Percentiles rank a stretch among this genome's conserved stretches.
phyloP scores from a whole-genome alignment of 345 rosid genomes.

The Dipteronia dyeriana region DNA sequence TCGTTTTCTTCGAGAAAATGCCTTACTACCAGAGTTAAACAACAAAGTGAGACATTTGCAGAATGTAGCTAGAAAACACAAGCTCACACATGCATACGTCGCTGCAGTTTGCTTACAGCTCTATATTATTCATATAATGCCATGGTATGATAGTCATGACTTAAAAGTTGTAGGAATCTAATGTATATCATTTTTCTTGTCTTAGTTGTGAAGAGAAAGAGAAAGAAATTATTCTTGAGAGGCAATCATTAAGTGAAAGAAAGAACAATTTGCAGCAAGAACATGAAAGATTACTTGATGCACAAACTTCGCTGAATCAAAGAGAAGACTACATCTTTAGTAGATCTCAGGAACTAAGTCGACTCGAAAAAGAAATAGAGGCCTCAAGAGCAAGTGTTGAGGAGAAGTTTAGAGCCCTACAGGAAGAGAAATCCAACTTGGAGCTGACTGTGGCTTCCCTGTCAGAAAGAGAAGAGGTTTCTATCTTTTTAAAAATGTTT shows the following conservation, averaged over 20 bases:
- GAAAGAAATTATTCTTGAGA: conserved; percentile 60
- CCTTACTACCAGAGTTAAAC: not conserved
- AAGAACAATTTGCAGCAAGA: conserved; percentile 72
- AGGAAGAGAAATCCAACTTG: conserved; percentile 56
- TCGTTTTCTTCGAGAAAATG: not conserved
- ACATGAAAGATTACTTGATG: conserved; percentile 75
- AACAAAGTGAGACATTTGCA: not conserved
- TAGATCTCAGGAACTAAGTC: conserved; percentile 68
- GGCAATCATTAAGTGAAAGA: conserved; percentile 73
- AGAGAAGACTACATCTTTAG: conserved; percentile 77
- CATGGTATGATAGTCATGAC: not conserved
- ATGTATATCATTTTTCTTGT: conserved; percentile 15
- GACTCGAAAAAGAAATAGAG: conserved; percentile 57
- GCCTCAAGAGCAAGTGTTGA: conserved; percentile 52
- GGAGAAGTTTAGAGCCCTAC: conserved; percentile 53
- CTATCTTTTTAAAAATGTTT: not conserved
- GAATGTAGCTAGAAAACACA: not conserved
- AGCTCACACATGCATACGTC: not conserved
- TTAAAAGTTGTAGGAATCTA: not conserved
- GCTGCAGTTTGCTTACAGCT: not conserved
- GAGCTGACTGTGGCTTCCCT: conserved; percentile 52
- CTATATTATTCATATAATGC: not conserved
- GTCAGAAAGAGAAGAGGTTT: conserved; percentile 79
- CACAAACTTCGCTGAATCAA: conserved; percentile 70
- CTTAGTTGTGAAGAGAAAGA: conserved; percentile 85